phyloP scores from a whole-genome alignment of 495 filamentous ascomycete genomes.

The Apiosordaria backusii region DNA sequence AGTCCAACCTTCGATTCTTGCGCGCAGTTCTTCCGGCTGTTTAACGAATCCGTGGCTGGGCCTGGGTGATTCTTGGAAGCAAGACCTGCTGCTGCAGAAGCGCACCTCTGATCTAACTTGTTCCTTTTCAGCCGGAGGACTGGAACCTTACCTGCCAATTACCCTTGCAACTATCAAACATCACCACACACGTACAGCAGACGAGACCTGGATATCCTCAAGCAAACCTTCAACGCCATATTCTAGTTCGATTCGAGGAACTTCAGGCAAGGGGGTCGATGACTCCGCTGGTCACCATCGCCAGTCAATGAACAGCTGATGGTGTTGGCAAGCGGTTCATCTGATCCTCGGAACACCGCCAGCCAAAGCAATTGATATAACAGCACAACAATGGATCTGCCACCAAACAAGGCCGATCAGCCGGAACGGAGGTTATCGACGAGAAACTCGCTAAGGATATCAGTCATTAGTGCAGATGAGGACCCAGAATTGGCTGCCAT shows the following conservation, averaged over 20 bases:
- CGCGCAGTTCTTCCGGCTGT: slow-evolving; percentile 26
- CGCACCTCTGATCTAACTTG: background rate
- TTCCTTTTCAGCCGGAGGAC: slow-evolving; percentile 18
- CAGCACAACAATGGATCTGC: slow-evolving; percentile 34
- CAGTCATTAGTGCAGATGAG: slow-evolving; percentile 25
- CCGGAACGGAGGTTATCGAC: slow-evolving; percentile 36
- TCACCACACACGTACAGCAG: background rate
- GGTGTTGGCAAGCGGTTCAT: slow-evolving; percentile 22
- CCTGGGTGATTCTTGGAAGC: background rate
- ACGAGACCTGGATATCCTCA: slow-evolving; percentile 2
- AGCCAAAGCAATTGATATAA: slow-evolving; percentile 6
- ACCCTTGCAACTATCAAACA: slow-evolving; percentile 4
- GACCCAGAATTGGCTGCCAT: slow-evolving; percentile 22
- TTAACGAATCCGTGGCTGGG: slow-evolving; percentile 13
- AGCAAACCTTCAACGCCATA: background rate
- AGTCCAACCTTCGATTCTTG: slow-evolving; percentile 21
- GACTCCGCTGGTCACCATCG: slow-evolving; percentile 23
- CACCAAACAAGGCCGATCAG: slow-evolving; percentile 32
- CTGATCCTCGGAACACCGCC: slow-evolving; percentile 6
- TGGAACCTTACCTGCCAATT: slow-evolving; percentile 4
- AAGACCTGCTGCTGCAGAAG: background rate
- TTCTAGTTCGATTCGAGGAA: background rate
- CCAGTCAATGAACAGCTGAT: slow-evolving; percentile 28
- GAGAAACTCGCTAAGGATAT: slow-evolving; percentile 34
- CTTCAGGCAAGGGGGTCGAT: slow-evolving; percentile 16